phyloP scores from a whole-genome alignment of 2,329 filamentous ascomycete species.

The Annulohypoxylon truncatum region DNA sequence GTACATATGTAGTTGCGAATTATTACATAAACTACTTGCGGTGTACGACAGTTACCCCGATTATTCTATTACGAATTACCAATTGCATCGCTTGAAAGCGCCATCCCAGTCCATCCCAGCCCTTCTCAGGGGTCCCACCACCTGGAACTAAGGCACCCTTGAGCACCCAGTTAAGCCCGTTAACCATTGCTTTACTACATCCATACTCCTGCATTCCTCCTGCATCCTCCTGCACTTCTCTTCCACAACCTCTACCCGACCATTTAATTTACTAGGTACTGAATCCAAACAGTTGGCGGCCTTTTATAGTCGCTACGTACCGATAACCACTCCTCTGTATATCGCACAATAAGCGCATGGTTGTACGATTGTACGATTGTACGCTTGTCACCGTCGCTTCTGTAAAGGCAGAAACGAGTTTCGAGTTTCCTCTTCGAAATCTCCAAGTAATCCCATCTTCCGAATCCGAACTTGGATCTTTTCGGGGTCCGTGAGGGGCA shows the following conservation, averaged over 20 bases:
- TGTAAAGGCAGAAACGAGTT: conserved; percentile 19
- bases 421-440: conserved; percentile 24
- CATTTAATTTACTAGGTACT: conserved; percentile 32
- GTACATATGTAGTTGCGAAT: background rate
- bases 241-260: conserved; percentile 35
- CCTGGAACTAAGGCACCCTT: background rate
- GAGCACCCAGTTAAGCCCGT: background rate
- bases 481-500: conserved; percentile 43
- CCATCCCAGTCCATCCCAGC: conserved; percentile 17
- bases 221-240: conserved; percentile 36
- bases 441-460: conserved; percentile 19
- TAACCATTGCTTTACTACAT: conserved; percentile 13
- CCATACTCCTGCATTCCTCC: conserved; percentile 22
- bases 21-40: background rate
- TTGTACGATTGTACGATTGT: conserved; percentile 23
- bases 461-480: conserved; percentile 27
- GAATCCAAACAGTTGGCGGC: conserved; percentile 16
- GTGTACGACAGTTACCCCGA: background rate
- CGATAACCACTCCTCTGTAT: conserved; percentile 14
- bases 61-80: background rate
- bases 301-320: conserved; percentile 19
- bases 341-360: conserved; percentile 27
- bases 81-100: background rate
- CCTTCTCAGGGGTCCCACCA: conserved; percentile 21
- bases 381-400: conserved; percentile 18